Evolutionary conservation across 2,329 filamentous ascomycete species (phyloP), one percentile per base, ranked within the genome.

Genomic region (Clathrospora elynae): DNA sequence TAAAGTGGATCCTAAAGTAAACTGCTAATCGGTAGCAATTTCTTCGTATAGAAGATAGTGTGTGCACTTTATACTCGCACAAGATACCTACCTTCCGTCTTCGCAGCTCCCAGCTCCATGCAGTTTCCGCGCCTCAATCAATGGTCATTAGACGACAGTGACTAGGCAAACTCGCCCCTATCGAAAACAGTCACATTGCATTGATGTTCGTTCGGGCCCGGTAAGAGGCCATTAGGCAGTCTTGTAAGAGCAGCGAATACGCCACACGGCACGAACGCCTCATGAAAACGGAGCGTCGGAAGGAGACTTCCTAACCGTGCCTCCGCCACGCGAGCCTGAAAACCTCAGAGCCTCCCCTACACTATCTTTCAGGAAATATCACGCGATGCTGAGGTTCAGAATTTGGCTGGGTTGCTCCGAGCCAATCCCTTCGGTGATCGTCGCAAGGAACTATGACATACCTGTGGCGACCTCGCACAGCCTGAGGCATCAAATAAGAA

Each of bases 201-300:
- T 46, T 39, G 38, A 35, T 39, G 28, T 35, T 48, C 46, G 28
- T 35, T 48, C 46, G 35, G 53, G 48, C 34, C 37, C 38, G 36
- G 30, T 13, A 46, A 40, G 42, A 40, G 35, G 45, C 46, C 45
- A 48, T 49, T 41, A 56, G 53, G 53, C 53, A 52, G 32, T 54
- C 45, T 56, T 50, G 48, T 42, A 38, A 42, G 39, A 39, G 40
- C 44, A 40, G 36, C 41, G 43, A 50, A 32, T 40, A 44, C 53
- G 53, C 53, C 53, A 56, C 53, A 52, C 42, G 53, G 53, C 39
- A 49, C 45, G 41, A 50, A 49, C 53, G 53, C 53, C 53, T 56
- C 51, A 56, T 39, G 20, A 41, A 45, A 41, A 46, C 35, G 32
- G 40, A 19, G 42, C 19, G 35, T 44, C 45, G 18, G 36, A 35